Evolutionary conservation across 2,329 filamentous ascomycete species (phyloP), one percentile per base, ranked within the genome.

Genomic region (Coniella vitis): DNA sequence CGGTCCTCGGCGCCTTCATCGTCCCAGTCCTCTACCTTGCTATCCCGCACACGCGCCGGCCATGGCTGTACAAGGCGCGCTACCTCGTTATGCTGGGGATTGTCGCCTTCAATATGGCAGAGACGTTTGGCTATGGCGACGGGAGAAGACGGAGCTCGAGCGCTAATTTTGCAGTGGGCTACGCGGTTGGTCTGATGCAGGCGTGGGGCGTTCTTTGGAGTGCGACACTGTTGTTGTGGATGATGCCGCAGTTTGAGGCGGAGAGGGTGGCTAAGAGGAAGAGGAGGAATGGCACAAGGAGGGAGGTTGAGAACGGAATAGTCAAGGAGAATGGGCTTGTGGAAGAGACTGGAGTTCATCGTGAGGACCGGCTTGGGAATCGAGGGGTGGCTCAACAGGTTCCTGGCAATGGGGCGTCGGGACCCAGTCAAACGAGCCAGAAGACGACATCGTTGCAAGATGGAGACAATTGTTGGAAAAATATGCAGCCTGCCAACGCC

Each of bases 21-120:
- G 47, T 84, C 2, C 75, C 77, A 0, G 61, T 72, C 1, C 54
- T 78, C 3, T 84, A 80, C 61, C 69, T 84, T 13, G 64, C 72
- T 42, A 67, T 83, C 51, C 76, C 78, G 1, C 78, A 83, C 56
- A 66, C 61, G 29, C 63, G 65, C 2, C 66, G 71, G 8, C 70
- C 70, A 4, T 76, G 73, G 72, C 56, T 81, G 10, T 77, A 76
- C 55, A 64, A 57, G 8, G 67, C 70, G 29, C 64, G 72, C 38
- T 81, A 75, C 71, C 61, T 71, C 12, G 67, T 83, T 17, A 62
- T 76, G 47, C 68, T 64, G 7, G 57, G 66, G 8, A 63, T 75
- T 31, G 47, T 70, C 25, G 58, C 56, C 16, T 72, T 76, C 52
- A 71, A 80, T 55, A 39, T 65, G 25, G 56, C 72, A 43, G 61